Base-by-base conservation (phyloP, 1,139 yeast species). In the Kodamaea plutei region DNA sequence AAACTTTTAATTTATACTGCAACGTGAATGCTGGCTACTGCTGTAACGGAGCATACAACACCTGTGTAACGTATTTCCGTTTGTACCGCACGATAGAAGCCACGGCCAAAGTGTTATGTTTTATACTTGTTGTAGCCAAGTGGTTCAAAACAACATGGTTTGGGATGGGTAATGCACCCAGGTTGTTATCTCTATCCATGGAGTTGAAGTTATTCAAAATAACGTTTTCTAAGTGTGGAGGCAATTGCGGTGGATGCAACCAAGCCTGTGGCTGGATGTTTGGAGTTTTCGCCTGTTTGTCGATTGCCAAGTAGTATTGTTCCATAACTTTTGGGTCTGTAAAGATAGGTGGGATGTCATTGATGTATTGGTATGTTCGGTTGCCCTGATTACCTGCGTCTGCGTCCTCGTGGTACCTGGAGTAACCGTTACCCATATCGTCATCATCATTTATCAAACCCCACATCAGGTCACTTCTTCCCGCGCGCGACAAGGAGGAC, bases 331-430 rank as follows among this genome's bases (percentile, higher is more conserved):
- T 65, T 5, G 91, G 88, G 45, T 84, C 93, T 3, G 84, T 76
- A 56, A 91, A 89, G 18, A 91, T 88, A 2, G 94, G 88, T 1
- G 98, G 98, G 28, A 91, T 89, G 39, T 76, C 81, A 30, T 64
- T 69, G 19, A 79, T 76, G 53, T 79, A 84, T 38, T 73, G 67
- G 29, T 45, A 54, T 3, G 49, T 32, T 30, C 50, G 50, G 7
- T 36, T 30, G 12, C 36, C 40, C 4, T 44, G 34, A 12, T 38
- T 35, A 9, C 46, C 53, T 16, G 48, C 50, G 30, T 50, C 62
- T 41, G 68, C 73, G 36, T 76, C 61, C 35, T 81, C 91, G 45
- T 79, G 84, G 52, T 83, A 84, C 39, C 93, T 63, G 6, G 84
- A 73, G 49, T 82, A 84, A 0, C 89, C 93, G 44, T 77, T 70